phyloP scores from a whole-genome alignment of 352 stramenopile genomes.

The Phytophthora uliginosa region DNA sequence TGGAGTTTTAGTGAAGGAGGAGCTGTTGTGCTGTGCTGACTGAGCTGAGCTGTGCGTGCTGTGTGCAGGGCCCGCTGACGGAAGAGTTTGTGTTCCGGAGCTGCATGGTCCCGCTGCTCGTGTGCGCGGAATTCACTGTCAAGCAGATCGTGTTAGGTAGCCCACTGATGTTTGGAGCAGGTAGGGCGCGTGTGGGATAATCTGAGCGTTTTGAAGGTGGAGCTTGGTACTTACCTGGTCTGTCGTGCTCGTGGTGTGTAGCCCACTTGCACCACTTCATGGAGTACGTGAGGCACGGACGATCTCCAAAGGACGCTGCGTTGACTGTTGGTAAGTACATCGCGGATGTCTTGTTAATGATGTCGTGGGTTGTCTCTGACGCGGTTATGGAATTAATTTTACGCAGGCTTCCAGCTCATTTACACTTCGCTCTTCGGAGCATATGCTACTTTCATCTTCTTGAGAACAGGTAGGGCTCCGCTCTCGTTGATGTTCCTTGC shows the following conservation, averaged over 20 bases:
- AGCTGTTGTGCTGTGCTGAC: conserved; percentile 6
- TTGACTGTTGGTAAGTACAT: conserved; percentile 77
- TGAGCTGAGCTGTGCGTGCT: neutral
- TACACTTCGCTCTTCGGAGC: conserved; percentile 98
- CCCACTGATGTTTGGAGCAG: conserved; percentile 96
- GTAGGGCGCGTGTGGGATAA: conserved; percentile 49
- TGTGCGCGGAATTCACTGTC: conserved; percentile 81
- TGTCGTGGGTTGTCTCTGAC: conserved; percentile 7
- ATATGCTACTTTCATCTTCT: conserved; percentile 95
- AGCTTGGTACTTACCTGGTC: neutral
- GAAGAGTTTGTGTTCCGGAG: conserved; percentile 98
- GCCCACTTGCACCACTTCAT: conserved; percentile 91
- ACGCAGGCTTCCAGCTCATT: conserved; percentile 91
- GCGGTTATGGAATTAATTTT: neutral
- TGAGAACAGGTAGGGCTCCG: conserved; percentile 80
- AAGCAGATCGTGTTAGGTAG: conserved; percentile 89
- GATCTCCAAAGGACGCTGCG: conserved; percentile 72
- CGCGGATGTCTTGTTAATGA: neutral
- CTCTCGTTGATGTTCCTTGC: neutral
- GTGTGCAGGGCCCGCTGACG: conserved; percentile 87
- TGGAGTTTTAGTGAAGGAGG: conserved; percentile 2
- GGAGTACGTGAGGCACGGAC: conserved; percentile 80
- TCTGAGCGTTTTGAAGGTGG: neutral
- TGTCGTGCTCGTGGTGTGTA: conserved; percentile 38
- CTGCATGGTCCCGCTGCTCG: conserved; percentile 93